Evolutionary conservation across 2,329 filamentous ascomycete species (phyloP).

Genomic region (Calonectria honghensis): DNA sequence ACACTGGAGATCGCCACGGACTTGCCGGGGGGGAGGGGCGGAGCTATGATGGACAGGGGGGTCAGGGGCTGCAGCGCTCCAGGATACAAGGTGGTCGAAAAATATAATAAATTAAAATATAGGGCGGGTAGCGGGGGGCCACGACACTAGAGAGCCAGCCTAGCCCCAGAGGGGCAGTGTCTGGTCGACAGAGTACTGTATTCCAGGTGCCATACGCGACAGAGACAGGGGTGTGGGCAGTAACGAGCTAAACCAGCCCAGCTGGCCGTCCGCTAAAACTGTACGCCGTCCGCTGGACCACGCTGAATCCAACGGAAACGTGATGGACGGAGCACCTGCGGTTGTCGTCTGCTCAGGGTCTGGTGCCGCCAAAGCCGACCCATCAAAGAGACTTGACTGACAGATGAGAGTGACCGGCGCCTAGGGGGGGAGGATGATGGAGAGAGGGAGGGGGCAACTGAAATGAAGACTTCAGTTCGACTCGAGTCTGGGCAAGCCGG

Average conservation of each 20-base stretch:
- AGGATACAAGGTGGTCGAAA: not conserved
- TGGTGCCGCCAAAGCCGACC: constrained; percentile 36
- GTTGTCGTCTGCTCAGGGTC: constrained; percentile 8
- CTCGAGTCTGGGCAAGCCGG: constrained; percentile 42
- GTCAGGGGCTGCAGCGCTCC: constrained; percentile 38
- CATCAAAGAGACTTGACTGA: constrained; percentile 31
- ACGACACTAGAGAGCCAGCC: constrained; percentile 3
- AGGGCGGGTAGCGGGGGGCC: constrained; percentile 21
- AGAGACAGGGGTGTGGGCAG: constrained; percentile 25
- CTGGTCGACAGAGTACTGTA: constrained; percentile 18
- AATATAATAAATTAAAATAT: constrained; percentile 29
- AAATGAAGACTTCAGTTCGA: constrained; percentile 45
- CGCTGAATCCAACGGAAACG: constrained; percentile 13
- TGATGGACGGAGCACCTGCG: constrained; percentile 9
- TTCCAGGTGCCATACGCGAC: constrained; percentile 25
- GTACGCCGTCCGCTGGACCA: constrained; percentile 26
- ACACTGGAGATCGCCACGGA: constrained; percentile 54
- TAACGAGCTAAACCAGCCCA: constrained; percentile 27
- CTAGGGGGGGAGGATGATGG: not conserved
- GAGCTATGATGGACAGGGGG: constrained; percentile 47
- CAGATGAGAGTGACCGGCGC: constrained; percentile 41
- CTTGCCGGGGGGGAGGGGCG: constrained; percentile 50
- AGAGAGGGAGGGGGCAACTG: constrained; percentile 9
- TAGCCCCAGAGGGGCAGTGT: constrained; percentile 34
- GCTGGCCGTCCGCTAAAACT: constrained; percentile 33